Evolutionary conservation across 1,139 yeast genomes (phyloP).

Genomic region (Taphrina populina): DNA sequence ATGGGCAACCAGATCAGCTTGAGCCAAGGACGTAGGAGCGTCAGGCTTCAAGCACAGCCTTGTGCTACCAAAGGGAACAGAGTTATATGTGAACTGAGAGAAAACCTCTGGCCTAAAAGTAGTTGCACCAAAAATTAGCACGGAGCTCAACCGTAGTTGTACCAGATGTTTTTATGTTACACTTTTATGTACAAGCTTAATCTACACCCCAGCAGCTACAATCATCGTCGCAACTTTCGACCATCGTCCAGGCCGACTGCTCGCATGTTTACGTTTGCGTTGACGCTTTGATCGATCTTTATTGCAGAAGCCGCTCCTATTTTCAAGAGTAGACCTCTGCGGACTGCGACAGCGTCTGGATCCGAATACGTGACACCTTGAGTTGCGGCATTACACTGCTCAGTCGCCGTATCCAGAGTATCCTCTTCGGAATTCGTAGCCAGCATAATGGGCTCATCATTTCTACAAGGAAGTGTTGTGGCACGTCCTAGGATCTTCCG

Average conservation of each 20-base stretch:
- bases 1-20: no score
- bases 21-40: no score
- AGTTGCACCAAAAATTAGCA: no score
- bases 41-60: no score
- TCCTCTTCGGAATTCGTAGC: slow-evolving; percentile 5
- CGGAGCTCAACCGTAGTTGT: no score
- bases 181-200: no score
- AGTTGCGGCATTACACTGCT: neutral
- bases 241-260: slow-evolving; percentile 11
- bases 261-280: neutral
- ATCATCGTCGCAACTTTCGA: slow-evolving; percentile 6
- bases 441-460: neutral
- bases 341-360: slow-evolving; percentile 9
- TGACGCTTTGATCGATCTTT: neutral
- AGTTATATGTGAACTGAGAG: no score
- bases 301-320: neutral
- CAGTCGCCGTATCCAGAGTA: neutral
- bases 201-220: no score
- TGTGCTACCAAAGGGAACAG: no score
- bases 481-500: slow-evolving; percentile 18
- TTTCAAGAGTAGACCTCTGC: neutral
- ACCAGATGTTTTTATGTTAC: no score
- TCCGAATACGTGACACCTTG: slow-evolving; percentile 19
- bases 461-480: slow-evolving; percentile 5
- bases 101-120: no score